Conservation (phyloP, 768 basidiomycete genomes). For the Naganishia onofrii region DNA sequence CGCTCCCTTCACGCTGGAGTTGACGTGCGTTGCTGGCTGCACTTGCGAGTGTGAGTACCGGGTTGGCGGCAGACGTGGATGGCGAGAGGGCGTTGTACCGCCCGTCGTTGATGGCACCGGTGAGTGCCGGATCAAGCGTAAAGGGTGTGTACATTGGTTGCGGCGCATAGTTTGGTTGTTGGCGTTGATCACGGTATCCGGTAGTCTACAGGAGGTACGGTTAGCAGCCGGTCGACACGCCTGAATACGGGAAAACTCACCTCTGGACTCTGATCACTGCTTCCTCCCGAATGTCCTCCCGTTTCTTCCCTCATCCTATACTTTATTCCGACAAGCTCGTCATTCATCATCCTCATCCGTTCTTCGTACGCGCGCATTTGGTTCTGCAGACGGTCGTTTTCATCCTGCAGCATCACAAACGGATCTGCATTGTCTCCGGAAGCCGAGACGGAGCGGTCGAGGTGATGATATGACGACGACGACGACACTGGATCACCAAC, state of each 20-base stretch:
- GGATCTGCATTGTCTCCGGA: slow-evolving; percentile 19
- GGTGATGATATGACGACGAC: not conserved
- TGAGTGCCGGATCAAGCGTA: slow-evolving; percentile 22
- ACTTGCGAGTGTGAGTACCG: slow-evolving; percentile 18
- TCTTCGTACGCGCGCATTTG: slow-evolving; percentile 27
- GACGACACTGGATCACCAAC: not conserved
- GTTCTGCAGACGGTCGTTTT: slow-evolving; percentile 25
- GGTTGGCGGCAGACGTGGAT: slow-evolving; percentile 8
- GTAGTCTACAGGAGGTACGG: not conserved
- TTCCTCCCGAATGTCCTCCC: not conserved
- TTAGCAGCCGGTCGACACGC: not conserved
- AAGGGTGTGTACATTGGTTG: slow-evolving; percentile 9
- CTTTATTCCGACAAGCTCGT: slow-evolving; percentile 28
- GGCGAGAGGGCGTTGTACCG: slow-evolving; percentile 17
- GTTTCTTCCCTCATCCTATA: slow-evolving; percentile 23
- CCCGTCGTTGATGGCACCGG: not conserved
- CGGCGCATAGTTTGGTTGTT: not conserved
- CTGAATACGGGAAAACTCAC: not conserved
- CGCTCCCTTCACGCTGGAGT: not conserved
- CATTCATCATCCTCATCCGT: slow-evolving; percentile 27
- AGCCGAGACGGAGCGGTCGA: slow-evolving; percentile 25
- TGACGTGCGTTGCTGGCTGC: slow-evolving; percentile 22
- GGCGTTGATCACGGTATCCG: slow-evolving; percentile 13
- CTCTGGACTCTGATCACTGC: slow-evolving; percentile 22
- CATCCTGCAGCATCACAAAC: slow-evolving; percentile 20